These are phyloP conservation scores for Boletus subparvulus DNA, from an alignment of 768 basidiomycete genomes.

Conservation along the genomic window DNA sequence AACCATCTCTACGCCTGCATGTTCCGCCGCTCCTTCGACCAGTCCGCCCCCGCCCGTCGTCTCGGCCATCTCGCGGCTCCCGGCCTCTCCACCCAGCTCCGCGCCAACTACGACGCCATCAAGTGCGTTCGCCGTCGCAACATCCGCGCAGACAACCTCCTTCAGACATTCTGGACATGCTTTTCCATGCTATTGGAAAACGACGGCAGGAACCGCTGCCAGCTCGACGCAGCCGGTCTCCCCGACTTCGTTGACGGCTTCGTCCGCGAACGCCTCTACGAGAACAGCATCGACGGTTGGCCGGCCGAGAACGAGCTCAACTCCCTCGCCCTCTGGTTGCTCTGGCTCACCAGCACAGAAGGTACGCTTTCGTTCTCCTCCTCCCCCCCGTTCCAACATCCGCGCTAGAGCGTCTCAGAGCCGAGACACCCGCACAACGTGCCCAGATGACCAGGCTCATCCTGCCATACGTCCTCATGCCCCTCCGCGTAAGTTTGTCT, in stretches of 20 bases:
- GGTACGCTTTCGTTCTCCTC: slow-evolving; percentile 35
- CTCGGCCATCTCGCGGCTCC: slow-evolving; percentile 41
- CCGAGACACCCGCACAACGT: slow-evolving; percentile 30
- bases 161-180: slow-evolving; percentile 43
- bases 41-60: slow-evolving; percentile 49
- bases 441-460: slow-evolving; percentile 34
- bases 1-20: slow-evolving; percentile 51
- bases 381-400: slow-evolving; percentile 17
- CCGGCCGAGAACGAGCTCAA: slow-evolving; percentile 50
- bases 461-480: slow-evolving; percentile 48
- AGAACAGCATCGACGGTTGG: slow-evolving; percentile 49
- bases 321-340: slow-evolving; percentile 58
- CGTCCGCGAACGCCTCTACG: slow-evolving; percentile 48
- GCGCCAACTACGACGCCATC: slow-evolving; percentile 36
- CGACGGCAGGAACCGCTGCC: slow-evolving; percentile 61
- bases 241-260: slow-evolving; percentile 45
- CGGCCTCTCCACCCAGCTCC: slow-evolving; percentile 41
- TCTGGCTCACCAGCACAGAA: slow-evolving; percentile 59
- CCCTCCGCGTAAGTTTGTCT: slow-evolving; percentile 42
- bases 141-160: slow-evolving; percentile 32
- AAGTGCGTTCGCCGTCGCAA: slow-evolving; percentile 32
- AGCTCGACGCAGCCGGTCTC: slow-evolving; percentile 54
- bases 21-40: slow-evolving; percentile 58
- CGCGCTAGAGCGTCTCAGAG: slow-evolving; percentile 29
- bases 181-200: slow-evolving; percentile 64